These are phyloP conservation scores for Lophiotrema nucula DNA, from an alignment of 495 filamentous ascomycete genomes.

Conservation along the genomic window DNA sequence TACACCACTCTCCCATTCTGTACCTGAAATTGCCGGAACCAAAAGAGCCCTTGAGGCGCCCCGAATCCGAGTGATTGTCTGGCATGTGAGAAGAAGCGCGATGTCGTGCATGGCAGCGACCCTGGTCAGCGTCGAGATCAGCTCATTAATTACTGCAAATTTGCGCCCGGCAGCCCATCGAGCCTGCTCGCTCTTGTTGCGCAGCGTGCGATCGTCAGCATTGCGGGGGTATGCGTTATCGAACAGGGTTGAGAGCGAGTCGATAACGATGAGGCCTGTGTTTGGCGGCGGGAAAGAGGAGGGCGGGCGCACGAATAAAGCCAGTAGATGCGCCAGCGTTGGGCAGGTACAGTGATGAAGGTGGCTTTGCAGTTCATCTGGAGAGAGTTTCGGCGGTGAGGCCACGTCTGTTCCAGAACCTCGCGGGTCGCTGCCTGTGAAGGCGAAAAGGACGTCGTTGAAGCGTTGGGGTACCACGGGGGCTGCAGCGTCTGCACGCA, in stretches of 20 bases:
- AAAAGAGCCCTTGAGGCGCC: constrained; percentile 58
- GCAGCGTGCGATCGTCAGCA: constrained; percentile 38
- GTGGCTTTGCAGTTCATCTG: constrained; percentile 35
- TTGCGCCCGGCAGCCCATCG: constrained; percentile 61
- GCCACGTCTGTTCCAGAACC: not conserved
- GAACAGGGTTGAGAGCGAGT: constrained; percentile 71
- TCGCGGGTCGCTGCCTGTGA: not conserved
- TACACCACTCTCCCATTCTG: constrained; percentile 68
- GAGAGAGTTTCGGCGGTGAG: constrained; percentile 5
- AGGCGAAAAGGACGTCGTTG: constrained; percentile 28
- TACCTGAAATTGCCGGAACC: constrained; percentile 64
- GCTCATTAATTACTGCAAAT: constrained; percentile 59
- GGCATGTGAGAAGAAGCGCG: constrained; percentile 67
- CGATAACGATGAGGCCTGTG: constrained; percentile 69
- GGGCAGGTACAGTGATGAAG: constrained; percentile 46
- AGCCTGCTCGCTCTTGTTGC: constrained; percentile 46
- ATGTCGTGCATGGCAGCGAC: constrained; percentile 63
- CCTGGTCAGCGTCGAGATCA: constrained; percentile 58
- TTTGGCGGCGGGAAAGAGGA: constrained; percentile 56
- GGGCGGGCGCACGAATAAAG: constrained; percentile 64
- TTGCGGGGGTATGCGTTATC: constrained; percentile 67
- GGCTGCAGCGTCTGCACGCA: constrained; percentile 32
- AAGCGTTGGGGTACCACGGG: constrained; percentile 25
- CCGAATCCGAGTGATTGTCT: constrained; percentile 68
- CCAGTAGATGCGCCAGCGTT: constrained; percentile 73